Conservation (phyloP, 164 flowering plant species). For the Chloranthus sessilifolius region DNA sequence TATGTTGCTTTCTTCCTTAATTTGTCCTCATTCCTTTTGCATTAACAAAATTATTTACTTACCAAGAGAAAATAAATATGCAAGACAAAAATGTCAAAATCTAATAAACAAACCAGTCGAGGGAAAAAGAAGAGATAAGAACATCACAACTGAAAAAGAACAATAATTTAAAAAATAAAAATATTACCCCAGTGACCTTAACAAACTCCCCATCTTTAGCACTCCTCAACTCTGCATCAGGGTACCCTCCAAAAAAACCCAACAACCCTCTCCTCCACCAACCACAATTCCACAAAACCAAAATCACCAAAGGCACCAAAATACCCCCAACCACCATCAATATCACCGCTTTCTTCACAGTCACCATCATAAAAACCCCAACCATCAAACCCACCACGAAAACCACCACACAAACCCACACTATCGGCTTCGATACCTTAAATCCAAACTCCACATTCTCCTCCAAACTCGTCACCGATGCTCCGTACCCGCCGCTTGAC, state of each 20-base stretch:
- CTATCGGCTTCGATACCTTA: constrained; percentile 48
- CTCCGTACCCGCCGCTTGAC: constrained; percentile 39
- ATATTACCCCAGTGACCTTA: constrained; percentile 93
- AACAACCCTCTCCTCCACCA: constrained; percentile 55
- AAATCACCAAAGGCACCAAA: constrained; percentile 30
- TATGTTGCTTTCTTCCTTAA: no score
- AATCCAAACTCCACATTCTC: constrained; percentile 57
- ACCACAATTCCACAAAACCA: constrained; percentile 55
- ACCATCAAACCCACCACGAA: constrained; percentile 60
- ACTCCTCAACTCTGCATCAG: constrained; percentile 89
- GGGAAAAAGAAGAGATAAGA: not conserved
- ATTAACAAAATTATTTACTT: no score
- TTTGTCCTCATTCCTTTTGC: no score
- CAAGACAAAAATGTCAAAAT: no score
- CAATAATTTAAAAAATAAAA: not conserved
- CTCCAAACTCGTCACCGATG: constrained; percentile 59
- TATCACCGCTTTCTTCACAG: constrained; percentile 68
- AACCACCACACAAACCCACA: constrained; percentile 65
- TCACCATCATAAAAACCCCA: constrained; percentile 75
- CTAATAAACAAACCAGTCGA: not conserved
- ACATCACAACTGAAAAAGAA: not conserved
- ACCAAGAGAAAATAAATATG: no score
- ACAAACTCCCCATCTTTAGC: constrained; percentile 88
- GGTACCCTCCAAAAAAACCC: constrained; percentile 52
- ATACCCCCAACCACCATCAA: constrained; percentile 53